Percentiles rank a stretch among this genome's conserved stretches.
phyloP scores from a whole-genome alignment of 2,329 filamentous ascomycete species.

The Basipetospora chlamydospora region DNA sequence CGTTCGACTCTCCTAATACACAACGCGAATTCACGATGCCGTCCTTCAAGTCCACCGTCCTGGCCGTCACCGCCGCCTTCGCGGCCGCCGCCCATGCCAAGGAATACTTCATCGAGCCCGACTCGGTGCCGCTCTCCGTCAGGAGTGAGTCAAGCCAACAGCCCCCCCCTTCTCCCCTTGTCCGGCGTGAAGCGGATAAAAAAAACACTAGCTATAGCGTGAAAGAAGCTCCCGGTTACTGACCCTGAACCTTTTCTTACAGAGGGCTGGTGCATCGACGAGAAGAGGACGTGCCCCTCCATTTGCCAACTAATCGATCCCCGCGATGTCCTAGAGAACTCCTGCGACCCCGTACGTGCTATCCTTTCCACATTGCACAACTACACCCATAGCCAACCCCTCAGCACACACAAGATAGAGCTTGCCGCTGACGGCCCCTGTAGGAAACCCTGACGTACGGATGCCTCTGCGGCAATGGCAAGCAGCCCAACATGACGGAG shows the following conservation, averaged over 20 bases:
- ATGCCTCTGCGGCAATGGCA: conserved; percentile 55
- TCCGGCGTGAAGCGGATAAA: too few species aligned
- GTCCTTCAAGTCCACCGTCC: conserved; percentile 34
- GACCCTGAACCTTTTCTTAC: background rate
- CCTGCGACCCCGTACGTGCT: conserved; percentile 47
- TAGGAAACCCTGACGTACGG: conserved; percentile 49
- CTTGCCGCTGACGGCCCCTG: background rate
- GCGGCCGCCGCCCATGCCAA: conserved; percentile 33
- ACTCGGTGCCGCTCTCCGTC: conserved; percentile 34
- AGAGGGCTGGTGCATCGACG: conserved; percentile 52
- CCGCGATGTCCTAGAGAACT: conserved; percentile 42
- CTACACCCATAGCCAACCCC: too few species aligned
- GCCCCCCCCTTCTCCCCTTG: too few species aligned
- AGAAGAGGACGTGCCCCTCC: conserved; percentile 50
- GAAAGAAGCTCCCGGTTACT: background rate
- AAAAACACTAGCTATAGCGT: too few species aligned
- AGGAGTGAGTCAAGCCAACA: conserved; percentile 38
- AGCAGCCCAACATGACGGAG: conserved; percentile 57
- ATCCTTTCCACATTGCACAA: background rate
- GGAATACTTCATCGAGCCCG: conserved; percentile 48
- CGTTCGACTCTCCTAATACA: too few species aligned
- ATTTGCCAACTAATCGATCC: conserved; percentile 51
- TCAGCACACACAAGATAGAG: too few species aligned
- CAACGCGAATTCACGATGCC: conserved; percentile 28
- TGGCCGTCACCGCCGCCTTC: conserved; percentile 40